Evolutionary conservation across 2,329 filamentous ascomycete species (phyloP), one percentile per base, ranked within the genome.

Genomic region (Fusarium sulawesiense): DNA sequence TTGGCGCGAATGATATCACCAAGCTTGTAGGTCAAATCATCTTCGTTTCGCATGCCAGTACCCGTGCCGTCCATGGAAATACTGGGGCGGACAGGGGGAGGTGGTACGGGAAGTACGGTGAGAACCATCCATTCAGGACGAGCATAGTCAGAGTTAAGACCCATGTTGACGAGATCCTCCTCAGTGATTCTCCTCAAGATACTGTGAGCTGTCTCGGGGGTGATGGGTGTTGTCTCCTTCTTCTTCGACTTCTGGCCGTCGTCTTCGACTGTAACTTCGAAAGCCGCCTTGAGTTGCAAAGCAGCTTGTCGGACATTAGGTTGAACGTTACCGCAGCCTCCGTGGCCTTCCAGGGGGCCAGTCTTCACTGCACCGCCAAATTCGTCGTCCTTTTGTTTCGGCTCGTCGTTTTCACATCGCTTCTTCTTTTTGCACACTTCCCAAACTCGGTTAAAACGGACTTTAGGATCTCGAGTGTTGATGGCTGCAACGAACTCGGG

Each of bases 11-110:
- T 96, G 76, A 99, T 98, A 81, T 99, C 96, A 76, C 94, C 94
- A 32, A 99, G 86, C 83, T 99, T 99, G 88, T 98, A 99, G 0
- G 96, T 99, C 87, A 99, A 88, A 86, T 99, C 97, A 80, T 99
- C 96, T 82, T 99, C 96, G 78, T 96, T 96, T 69, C 96, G 92
- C 85, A 95, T 91, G 69, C 96, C 96, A 72, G 93, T 93, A 56
- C 93, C 92, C 45, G 93, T 97, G 55, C 96, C 94, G 77, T 98
- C 97, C 84, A 98, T 95, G 23, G 95, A 97, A 75, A 99, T 97
- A 86, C 94, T 98, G 7, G 96, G 96, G 57, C 96, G 92, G 40
- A 99, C 97, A 5, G 96, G 94, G 49, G 96, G 96, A 4, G 96
- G 96, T 2, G 96, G 96, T 1, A 99, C 97, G 7, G 96, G 94